Evolutionary conservation across 2,329 filamentous ascomycete genomes (phyloP), one percentile per base, ranked within the genome.

Genomic region (Colletotrichum sp.): DNA sequence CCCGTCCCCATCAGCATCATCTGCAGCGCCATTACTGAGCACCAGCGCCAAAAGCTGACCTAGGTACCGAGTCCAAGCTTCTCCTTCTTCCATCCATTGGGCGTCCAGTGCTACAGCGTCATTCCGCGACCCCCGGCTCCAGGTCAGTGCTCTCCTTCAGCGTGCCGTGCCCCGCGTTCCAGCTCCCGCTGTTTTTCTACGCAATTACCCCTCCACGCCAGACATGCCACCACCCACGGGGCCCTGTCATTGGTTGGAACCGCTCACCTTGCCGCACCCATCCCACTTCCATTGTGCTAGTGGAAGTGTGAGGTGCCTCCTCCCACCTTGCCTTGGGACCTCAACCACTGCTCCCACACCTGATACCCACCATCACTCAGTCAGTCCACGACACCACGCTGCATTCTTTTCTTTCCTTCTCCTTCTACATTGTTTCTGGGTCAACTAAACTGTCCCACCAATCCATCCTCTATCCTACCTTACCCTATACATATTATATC

Each of bases 181-280:
- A 68, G 62, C 55, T 55, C n/a, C n/a, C n/a, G n/a, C 34, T 57
- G 63, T 44, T 49, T 52, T 62, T 66, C 49, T 61, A 59, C 73
- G 63, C 74, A 64, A 69, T 69, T 73, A 69, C 74, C 74, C 74
- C 74, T 65, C 74, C 74, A 76, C 44, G 74, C 73, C 73, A 76
- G 73, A 76, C 73, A 72, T 68, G 69, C 69, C 70, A 65, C 64
- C 70, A 44, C 72, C 32, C 27, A 57, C 49, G 25, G n/a, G 59
- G 9, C 69, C 16, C 62, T 39, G 39, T 59, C 30, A 75, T 75
- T 75, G 72, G 72, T 62, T 72, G 69, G 34, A 39, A 29, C n/a
- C 32, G 1, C 25, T 75, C 36, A 66, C 61, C 34, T 62, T 39
- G 68, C 68, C 34, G 61, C 44, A 64, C 39, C 49, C 29, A 62